Evolutionary conservation across 768 basidiomycete genomes (phyloP).

Genomic region (Tephrocybe sp.): DNA sequence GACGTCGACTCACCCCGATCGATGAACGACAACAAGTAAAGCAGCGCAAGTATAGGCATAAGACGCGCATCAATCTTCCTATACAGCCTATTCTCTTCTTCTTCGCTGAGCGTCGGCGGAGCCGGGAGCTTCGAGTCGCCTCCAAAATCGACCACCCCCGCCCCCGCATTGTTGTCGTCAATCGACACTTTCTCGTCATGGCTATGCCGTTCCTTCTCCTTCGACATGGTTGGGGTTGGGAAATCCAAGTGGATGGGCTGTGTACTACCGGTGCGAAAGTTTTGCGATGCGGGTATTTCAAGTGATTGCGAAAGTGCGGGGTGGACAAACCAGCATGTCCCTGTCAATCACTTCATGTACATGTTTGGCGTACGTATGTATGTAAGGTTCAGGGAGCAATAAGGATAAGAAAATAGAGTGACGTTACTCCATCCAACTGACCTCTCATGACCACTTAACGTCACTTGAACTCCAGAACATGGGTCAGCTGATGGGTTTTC

Average conservation of each 20-base stretch:
- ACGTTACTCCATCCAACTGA: too few relatives aligned
- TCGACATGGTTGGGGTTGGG: constrained; percentile 13
- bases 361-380: too few relatives aligned
- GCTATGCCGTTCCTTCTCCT: constrained; percentile 13
- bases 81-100: constrained; percentile 53
- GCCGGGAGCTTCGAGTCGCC: constrained; percentile 44
- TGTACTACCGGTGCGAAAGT: too few relatives aligned
- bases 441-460: too few relatives aligned
- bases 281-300: too few relatives aligned
- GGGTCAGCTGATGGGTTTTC: too few relatives aligned
- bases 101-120: constrained; percentile 42
- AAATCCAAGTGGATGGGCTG: not conserved
- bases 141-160: constrained; percentile 43
- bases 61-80: constrained; percentile 56
- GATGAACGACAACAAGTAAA: constrained; percentile 64
- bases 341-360: too few relatives aligned
- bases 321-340: too few relatives aligned
- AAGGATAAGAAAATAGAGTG: too few relatives aligned
- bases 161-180: constrained; percentile 18
- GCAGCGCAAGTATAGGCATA: constrained; percentile 55
- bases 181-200: constrained; percentile 17
- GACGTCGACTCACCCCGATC: constrained; percentile 47
- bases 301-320: too few relatives aligned
- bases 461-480: too few relatives aligned
- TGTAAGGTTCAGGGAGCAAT: too few relatives aligned